Evolutionary conservation across 2,329 filamentous ascomycete genomes (phyloP), one percentile per base, ranked within the genome.

Genomic region (Beauveria medogensis): DNA sequence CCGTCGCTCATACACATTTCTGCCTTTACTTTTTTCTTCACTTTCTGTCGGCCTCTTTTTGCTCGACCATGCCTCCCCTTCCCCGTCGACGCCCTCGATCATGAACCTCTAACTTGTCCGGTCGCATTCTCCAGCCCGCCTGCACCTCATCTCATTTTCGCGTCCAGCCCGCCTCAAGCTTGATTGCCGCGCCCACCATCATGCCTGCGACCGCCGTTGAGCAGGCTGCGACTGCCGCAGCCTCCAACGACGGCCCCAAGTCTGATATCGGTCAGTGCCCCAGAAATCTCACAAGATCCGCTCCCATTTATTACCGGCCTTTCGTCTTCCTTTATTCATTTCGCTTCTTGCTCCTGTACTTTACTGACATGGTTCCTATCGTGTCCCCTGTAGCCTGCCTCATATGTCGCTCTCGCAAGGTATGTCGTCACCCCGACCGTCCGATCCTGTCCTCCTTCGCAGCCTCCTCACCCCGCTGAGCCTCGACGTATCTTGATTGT

Each of bases 391-490:
- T 59, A 64, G 63, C 61, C 26, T 64, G 63, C 34, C 55, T 64
- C 34, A 64, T 64, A 18, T 64, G 63, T n/a, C 61, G 63, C 22
- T 62, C 63, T 18, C 53, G 63, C 55, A 64, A 64, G 58, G 63
- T 64, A 63, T 55, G 63, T 44, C 28, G 50, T 50, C 46, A 41
- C 51, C 30, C 50, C 51, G 51, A 54, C 58, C 50, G 30, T 48
- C 50, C 51, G 51, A 43, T 52, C 43, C 24, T 37, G n/a, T 26
- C 24, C 57, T 26, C 47, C 30, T 22, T 28, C 24, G 43, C 58
- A 20, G 41, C 41, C 40, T 60, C n/a, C 16, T 28, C 24, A 7
- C 28, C 53, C 20, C 52, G 41, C 44, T 26, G 41, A 37, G 28
- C 14, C n/a, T 26, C 5, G 43, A n/a, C 55, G 12, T 12, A 30